Conservation (phyloP, 495 filamentous ascomycete genomes). For the Penicillium daleae region DNA sequence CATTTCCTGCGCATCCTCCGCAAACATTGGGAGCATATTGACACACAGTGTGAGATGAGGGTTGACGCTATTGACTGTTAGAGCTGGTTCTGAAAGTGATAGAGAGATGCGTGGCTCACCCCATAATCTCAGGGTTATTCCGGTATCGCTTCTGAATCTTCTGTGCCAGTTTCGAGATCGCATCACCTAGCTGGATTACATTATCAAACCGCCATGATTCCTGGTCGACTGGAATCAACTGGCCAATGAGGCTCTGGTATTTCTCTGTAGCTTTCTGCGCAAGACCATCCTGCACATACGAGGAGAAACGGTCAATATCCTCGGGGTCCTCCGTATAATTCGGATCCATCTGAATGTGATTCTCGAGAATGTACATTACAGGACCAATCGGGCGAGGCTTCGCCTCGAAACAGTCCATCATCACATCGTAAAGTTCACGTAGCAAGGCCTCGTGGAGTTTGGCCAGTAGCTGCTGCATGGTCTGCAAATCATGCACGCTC, state of each 20-base stretch:
- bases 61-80: conserved; percentile 59
- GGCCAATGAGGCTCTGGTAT: conserved; percentile 72
- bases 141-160: conserved; percentile 90
- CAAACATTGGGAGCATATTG: conserved; percentile 85
- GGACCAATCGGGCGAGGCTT: conserved; percentile 79
- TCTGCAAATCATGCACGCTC: conserved; percentile 77
- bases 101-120: conserved; percentile 46
- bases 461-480: conserved; percentile 74
- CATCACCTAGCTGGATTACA: conserved; percentile 84
- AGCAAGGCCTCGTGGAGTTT: conserved; percentile 81
- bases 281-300: conserved; percentile 72
- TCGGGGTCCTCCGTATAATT: conserved; percentile 70
- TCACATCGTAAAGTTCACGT: conserved; percentile 82
- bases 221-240: conserved; percentile 72
- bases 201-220: conserved; percentile 84
- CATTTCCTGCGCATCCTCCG: conserved; percentile 82
- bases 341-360: conserved; percentile 79
- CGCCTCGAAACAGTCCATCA: conserved; percentile 86
- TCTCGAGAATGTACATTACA: conserved; percentile 80
- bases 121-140: conserved; percentile 88
- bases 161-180: conserved; percentile 77
- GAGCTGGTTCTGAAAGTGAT: conserved; percentile 12
- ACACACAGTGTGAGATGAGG: conserved; percentile 80
- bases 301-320: conserved; percentile 68
- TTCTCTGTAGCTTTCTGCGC: conserved; percentile 70